Percentiles rank a stretch among this genome's conserved stretches.
phyloP scores from a whole-genome alignment of 179 eudicot genomes.

The Monotropa hypopitys region DNA sequence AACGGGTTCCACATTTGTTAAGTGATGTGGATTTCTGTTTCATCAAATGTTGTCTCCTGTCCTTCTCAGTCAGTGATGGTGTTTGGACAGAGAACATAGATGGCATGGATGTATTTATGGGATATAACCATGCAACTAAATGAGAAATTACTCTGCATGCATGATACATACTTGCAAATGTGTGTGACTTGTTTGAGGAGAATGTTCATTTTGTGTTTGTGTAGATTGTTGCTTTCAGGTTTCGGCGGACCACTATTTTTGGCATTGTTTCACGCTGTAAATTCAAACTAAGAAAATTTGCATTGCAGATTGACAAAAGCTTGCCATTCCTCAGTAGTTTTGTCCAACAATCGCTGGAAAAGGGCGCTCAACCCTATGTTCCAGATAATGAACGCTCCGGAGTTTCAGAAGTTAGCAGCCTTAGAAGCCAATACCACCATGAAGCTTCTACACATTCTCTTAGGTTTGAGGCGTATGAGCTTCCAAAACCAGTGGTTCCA shows the following conservation, averaged over 20 bases:
- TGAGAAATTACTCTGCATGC: neutral
- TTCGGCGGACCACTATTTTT: neutral
- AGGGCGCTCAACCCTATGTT: constrained; percentile 88
- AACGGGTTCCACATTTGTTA: neutral
- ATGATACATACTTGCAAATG: neutral
- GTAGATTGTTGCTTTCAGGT: neutral
- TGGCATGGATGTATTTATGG: neutral
- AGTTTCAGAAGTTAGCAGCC: constrained; percentile 32
- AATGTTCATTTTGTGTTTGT: neutral
- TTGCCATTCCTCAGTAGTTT: constrained; percentile 66
- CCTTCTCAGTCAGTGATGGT: neutral
- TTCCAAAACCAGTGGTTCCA: constrained; percentile 55
- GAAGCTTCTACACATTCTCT: constrained; percentile 55
- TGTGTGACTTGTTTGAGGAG: neutral
- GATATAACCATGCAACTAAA: neutral
- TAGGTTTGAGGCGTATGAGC: constrained; percentile 89
- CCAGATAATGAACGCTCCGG: constrained; percentile 66
- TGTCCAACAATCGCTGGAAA: constrained; percentile 53
- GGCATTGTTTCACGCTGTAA: neutral
- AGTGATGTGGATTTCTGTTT: neutral
- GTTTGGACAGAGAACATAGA: neutral
- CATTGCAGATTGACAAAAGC: constrained; percentile 63
- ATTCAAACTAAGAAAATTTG: neutral
- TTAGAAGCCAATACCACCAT: constrained; percentile 40
- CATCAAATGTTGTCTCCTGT: neutral